Conservation (phyloP, 2,329 filamentous ascomycete genomes). For the Neocatenulostroma microsporum region DNA sequence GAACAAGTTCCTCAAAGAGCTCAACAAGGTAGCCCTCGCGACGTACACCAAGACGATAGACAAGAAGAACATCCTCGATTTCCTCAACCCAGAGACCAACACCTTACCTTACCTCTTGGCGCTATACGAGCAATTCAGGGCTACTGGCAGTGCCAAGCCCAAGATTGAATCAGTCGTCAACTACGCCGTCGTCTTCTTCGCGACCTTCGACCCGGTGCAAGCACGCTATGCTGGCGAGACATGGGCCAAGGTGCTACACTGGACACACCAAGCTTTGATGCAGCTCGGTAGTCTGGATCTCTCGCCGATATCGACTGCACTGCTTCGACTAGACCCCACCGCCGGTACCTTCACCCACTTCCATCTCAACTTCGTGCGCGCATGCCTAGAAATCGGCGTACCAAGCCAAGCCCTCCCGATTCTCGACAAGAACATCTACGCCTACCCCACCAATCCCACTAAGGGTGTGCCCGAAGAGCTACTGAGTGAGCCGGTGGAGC, state of each 20-base stretch:
- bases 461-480: constrained; percentile 34
- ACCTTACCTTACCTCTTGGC: constrained; percentile 53
- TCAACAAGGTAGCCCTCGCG: constrained; percentile 27
- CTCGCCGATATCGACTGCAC: constrained; percentile 41
- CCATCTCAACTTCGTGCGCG: constrained; percentile 51
- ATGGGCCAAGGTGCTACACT: constrained; percentile 40
- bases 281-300: constrained; percentile 18
- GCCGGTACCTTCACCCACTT: constrained; percentile 58
- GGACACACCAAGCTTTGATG: constrained; percentile 11
- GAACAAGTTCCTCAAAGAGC: constrained; percentile 27
- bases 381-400: constrained; percentile 49
- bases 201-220: constrained; percentile 47
- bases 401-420: constrained; percentile 52
- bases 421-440: constrained; percentile 58
- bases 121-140: constrained; percentile 35
- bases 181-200: constrained; percentile 41
- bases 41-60: constrained; percentile 33
- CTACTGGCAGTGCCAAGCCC: constrained; percentile 19
- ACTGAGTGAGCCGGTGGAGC: constrained; percentile 33
- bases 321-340: constrained; percentile 59
- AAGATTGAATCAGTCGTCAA: constrained; percentile 39
- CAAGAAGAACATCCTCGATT: constrained; percentile 34
- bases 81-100: constrained; percentile 51
- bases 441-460: constrained; percentile 45
- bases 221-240: constrained; percentile 47